Evolutionary conservation across 225 moss, liverwort and hornwort species (phyloP).

Genomic region (Physcomitrium patens): DNA sequence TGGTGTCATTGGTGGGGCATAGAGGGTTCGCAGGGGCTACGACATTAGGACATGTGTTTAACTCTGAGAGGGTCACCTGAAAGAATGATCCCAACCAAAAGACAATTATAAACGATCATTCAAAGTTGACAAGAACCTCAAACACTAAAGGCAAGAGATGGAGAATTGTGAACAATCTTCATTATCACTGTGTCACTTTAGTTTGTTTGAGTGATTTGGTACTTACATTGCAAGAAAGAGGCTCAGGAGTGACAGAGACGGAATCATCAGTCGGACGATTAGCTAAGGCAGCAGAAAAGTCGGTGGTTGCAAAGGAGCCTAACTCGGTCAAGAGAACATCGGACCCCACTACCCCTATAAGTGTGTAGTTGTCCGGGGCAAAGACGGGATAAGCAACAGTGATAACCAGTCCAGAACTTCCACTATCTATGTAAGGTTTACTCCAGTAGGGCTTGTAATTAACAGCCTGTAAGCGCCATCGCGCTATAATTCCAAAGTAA

Average conservation of each 20-base stretch:
- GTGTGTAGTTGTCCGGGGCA: conserved; percentile 50
- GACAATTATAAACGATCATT: too few species aligned
- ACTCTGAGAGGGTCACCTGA: conserved; percentile 35
- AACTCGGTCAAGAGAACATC: conserved; percentile 50
- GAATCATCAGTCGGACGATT: conserved; percentile 32
- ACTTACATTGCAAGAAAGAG: conserved; percentile 52
- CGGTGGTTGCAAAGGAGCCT: conserved; percentile 15
- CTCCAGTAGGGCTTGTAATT: conserved; percentile 42
- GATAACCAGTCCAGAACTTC: conserved; percentile 32
- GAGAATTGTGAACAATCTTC: not conserved
- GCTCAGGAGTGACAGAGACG: conserved; percentile 1
- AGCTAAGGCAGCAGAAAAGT: conserved; percentile 31
- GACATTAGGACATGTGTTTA: conserved; percentile 29
- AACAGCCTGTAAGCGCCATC: conserved; percentile 35
- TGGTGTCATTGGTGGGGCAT: conserved; percentile 45
- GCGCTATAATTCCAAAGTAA: conserved; percentile 46
- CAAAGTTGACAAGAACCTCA: too few species aligned
- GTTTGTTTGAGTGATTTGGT: too few species aligned
- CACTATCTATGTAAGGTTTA: conserved; percentile 39
- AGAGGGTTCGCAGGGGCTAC: conserved; percentile 24
- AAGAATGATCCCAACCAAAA: not conserved
- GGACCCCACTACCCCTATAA: conserved; percentile 50
- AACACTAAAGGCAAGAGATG: not conserved
- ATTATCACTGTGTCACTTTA: not conserved
- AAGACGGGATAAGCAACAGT: conserved; percentile 53